These are phyloP conservation scores for Rhamnella rubrinervis DNA, from an alignment of 331 rosid species.

Conservation along the genomic window DNA sequence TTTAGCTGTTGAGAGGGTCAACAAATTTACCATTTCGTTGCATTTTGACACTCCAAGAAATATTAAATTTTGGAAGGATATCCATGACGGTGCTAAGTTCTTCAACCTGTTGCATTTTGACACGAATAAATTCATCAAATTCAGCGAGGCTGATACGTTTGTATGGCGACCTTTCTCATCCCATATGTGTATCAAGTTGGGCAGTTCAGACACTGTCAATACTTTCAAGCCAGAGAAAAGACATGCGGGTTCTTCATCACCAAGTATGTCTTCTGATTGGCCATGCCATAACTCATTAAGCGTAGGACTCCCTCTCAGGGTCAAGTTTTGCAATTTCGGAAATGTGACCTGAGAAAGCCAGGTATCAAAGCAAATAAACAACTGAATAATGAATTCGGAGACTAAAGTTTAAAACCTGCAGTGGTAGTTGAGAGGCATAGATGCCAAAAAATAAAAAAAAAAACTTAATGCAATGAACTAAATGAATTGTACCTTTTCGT, in stretches of 20 bases:
- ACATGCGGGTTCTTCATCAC: too few species aligned
- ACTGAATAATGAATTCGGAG: not conserved
- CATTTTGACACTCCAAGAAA: rapidly evolving
- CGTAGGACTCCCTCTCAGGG: not conserved
- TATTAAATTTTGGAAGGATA: slow-evolving; percentile 1
- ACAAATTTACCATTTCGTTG: not conserved
- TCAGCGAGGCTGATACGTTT: not conserved
- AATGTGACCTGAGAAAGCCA: not conserved
- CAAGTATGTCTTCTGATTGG: too few species aligned
- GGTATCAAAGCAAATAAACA: not conserved
- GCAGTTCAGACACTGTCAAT: rapidly evolving
- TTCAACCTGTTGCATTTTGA: not conserved
- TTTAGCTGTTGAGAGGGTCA: not conserved
- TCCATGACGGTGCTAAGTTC: not conserved
- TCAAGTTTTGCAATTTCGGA: not conserved
- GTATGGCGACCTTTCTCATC: not conserved
- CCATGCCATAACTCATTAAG: not conserved
- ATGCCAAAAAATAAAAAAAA: too few species aligned
- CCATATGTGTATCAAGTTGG: not conserved
- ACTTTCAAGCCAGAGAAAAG: not conserved
- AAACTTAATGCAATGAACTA: too few species aligned
- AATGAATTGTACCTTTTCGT: too few species aligned
- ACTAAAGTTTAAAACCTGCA: too few species aligned
- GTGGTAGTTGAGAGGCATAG: too few species aligned
- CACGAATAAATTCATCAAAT: not conserved